Conservation (phyloP, 768 basidiomycete species). For the Rhizopogon vulgaris region DNA sequence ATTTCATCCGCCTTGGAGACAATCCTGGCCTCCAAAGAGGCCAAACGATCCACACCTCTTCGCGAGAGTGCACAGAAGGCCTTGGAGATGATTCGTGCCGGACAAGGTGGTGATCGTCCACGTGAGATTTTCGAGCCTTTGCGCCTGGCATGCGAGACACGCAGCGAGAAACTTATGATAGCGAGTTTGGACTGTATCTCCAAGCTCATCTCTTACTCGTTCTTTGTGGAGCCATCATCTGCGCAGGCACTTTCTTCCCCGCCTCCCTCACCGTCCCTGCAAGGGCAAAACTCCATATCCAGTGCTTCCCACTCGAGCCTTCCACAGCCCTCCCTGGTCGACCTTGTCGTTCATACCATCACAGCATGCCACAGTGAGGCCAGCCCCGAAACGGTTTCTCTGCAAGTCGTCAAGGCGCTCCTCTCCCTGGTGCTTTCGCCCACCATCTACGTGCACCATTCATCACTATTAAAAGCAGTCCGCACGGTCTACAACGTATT, state of each 20-base stretch:
- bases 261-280: slow-evolving; percentile 61
- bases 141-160: slow-evolving; percentile 92
- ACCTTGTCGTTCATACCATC: slow-evolving; percentile 91
- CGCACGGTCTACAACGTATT: slow-evolving; percentile 99
- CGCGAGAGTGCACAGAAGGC: slow-evolving; percentile 80
- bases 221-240: slow-evolving; percentile 72
- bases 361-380: slow-evolving; percentile 86
- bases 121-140: slow-evolving; percentile 95
- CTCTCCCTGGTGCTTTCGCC: slow-evolving; percentile 85
- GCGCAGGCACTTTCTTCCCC: slow-evolving; percentile 55
- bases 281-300: slow-evolving; percentile 35
- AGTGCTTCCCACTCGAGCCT: slow-evolving; percentile 41
- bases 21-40: slow-evolving; percentile 84
- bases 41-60: slow-evolving; percentile 73
- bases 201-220: slow-evolving; percentile 95
- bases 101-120: slow-evolving; percentile 69
- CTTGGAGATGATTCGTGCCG: slow-evolving; percentile 71
- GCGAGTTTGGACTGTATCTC: slow-evolving; percentile 96
- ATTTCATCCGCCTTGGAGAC: slow-evolving; percentile 82
- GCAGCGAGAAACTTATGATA: slow-evolving; percentile 90
- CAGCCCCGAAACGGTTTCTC: slow-evolving; percentile 84
- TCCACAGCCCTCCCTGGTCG: slow-evolving; percentile 74
- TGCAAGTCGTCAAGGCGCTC: slow-evolving; percentile 95
- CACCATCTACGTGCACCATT: slow-evolving; percentile 88
- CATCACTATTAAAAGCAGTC: slow-evolving; percentile 90